Conservation (phyloP, 768 basidiomycete species). For the Hericium coralloides region DNA sequence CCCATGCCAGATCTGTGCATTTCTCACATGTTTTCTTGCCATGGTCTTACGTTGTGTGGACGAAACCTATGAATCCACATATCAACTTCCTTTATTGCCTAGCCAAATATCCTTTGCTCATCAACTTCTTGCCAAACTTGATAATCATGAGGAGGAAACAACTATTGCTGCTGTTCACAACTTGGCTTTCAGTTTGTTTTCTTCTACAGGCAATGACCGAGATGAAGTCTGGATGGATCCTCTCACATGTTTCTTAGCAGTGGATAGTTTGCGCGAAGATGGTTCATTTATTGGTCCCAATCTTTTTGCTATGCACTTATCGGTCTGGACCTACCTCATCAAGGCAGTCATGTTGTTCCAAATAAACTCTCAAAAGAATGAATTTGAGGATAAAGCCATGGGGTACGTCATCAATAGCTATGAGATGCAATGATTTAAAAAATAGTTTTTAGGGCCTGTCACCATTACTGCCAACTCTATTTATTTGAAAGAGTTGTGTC, state of each 20-base stretch:
- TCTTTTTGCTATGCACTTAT: not conserved
- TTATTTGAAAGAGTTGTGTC: not conserved
- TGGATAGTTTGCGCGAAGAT: not conserved
- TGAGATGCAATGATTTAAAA: not conserved
- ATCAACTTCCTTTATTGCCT: not conserved
- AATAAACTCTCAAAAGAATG: not conserved
- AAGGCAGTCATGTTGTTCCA: not conserved
- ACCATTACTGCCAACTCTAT: not conserved
- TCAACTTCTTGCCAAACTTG: too few relatives aligned
- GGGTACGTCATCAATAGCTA: not conserved
- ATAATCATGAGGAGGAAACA: not conserved
- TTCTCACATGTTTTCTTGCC: not conserved
- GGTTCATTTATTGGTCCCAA: not conserved
- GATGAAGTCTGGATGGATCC: not conserved
- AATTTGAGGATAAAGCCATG: not conserved
- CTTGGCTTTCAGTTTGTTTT: not conserved
- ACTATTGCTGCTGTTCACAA: not conserved
- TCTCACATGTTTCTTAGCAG: not conserved
- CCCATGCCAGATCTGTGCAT: not conserved
- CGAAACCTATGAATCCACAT: not conserved
- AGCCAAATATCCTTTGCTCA: not conserved
- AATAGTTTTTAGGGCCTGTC: not conserved
- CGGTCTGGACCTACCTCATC: not conserved
- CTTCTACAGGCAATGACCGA: not conserved
- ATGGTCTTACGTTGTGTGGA: not conserved